Conservation (phyloP, 2,329 filamentous ascomycete species). For the Colletotrichum sp. region DNA sequence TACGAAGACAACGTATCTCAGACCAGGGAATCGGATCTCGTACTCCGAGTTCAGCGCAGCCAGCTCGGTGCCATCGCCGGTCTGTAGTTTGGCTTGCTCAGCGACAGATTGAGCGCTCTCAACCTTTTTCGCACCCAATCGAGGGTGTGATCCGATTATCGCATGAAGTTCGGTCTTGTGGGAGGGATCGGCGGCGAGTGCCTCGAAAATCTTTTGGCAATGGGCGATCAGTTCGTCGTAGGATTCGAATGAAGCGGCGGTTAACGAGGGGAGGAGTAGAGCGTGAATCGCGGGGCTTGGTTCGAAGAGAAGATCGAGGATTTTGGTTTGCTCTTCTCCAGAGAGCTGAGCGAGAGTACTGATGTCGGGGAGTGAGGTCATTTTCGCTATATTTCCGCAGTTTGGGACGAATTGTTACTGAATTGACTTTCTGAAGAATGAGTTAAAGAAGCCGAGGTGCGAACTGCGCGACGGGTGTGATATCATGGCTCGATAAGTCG, state of each 20-base stretch:
- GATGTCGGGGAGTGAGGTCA: constrained; percentile 60
- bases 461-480: neutral
- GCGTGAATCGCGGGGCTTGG: constrained; percentile 77
- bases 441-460: neutral
- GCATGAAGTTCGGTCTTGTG: constrained; percentile 63
- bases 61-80: constrained; percentile 62
- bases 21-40: constrained; percentile 78
- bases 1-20: constrained; percentile 92
- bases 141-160: constrained; percentile 82
- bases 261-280: constrained; percentile 72
- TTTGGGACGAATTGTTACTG: neutral
- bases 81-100: constrained; percentile 80
- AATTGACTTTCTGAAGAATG: neutral
- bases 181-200: constrained; percentile 58
- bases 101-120: constrained; percentile 81
- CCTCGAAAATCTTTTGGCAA: constrained; percentile 67
- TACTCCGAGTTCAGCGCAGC: constrained; percentile 76
- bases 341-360: constrained; percentile 60
- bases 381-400: neutral
- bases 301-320: constrained; percentile 85
- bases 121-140: constrained; percentile 80
- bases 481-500: constrained; percentile 1
- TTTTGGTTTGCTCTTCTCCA: constrained; percentile 56
- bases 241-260: constrained; percentile 58
- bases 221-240: constrained; percentile 74